phyloP scores from a whole-genome alignment of 768 basidiomycete species.

The Termitomyces sp. region DNA sequence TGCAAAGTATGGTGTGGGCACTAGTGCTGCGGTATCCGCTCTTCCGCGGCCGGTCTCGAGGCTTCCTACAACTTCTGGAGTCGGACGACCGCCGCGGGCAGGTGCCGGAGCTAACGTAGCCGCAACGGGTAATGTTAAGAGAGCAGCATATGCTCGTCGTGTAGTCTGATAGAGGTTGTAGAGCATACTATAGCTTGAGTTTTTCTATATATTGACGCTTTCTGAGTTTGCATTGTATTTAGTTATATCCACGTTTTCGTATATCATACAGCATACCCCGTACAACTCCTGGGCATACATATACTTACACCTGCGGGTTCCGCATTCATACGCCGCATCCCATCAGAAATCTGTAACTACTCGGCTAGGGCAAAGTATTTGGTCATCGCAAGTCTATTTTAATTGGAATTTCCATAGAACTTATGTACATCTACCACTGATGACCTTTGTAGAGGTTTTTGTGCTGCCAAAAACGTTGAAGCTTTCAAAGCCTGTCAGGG shows the following conservation, averaged over 20 bases:
- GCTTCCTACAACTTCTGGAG: conserved; percentile 9
- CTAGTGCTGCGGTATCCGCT: conserved; percentile 8
- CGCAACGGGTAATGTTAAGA: neutral
- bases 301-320: conserved; percentile 2
- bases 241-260: conserved; percentile 5
- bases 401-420: neutral
- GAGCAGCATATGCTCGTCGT: conserved; percentile 7
- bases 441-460: too few relatives aligned
- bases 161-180: conserved; percentile 2
- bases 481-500: conserved; percentile 4
- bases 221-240: conserved; percentile 2
- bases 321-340: neutral
- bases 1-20: conserved; percentile 6
- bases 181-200: neutral
- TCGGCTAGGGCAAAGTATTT: neutral
- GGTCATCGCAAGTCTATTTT: neutral
- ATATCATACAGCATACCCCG: conserved; percentile 5
- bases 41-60: conserved; percentile 14
- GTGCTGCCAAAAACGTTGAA: neutral
- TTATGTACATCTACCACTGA: too few relatives aligned
- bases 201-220: neutral
- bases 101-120: neutral
- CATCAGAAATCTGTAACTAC: neutral
- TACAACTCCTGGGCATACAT: neutral
- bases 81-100: conserved; percentile 7